Conservation (phyloP, 768 basidiomycete genomes). For the Suillus variegatus region DNA sequence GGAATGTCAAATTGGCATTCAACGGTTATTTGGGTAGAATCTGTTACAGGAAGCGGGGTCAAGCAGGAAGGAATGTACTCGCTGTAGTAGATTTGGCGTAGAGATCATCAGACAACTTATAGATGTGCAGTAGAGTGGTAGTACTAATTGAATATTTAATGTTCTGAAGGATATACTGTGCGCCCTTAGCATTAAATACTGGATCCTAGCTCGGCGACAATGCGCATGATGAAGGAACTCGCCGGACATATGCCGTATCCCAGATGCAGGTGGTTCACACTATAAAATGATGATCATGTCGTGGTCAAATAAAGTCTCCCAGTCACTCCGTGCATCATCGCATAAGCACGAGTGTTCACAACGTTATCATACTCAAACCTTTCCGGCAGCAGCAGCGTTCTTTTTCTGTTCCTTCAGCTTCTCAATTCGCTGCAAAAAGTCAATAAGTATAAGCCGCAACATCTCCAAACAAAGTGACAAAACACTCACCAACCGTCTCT, state of each 20-base stretch:
- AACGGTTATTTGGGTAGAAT: slow-evolving; percentile 1
- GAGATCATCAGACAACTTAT: not conserved
- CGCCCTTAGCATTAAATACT: not conserved
- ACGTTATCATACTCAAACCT: not conserved
- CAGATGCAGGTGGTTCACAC: not conserved
- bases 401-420: slow-evolving; percentile 83
- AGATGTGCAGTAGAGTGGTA: not conserved
- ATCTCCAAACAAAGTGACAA: not conserved
- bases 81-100: slow-evolving; percentile 3
- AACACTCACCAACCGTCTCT: slow-evolving; percentile 75
- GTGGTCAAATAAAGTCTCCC: not conserved
- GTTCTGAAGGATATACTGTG: not conserved
- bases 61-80: slow-evolving; percentile 3
- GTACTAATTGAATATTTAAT: not conserved
- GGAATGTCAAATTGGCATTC: slow-evolving; percentile 4
- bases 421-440: slow-evolving; percentile 61
- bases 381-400: slow-evolving; percentile 28
- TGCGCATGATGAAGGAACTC: not conserved
- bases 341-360: not conserved
- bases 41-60: slow-evolving; percentile 1
- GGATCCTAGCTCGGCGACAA: not conserved
- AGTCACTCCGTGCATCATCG: not conserved
- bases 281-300: not conserved
- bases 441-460: slow-evolving; percentile 1
- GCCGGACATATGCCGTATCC: too few species aligned